A percentile compares a stretch with the other conserved stretches of the same genome.
Evolutionary conservation across 805 yeast genomes (phyloP).

Genomic region (Kodamaea jinghongensis): DNA sequence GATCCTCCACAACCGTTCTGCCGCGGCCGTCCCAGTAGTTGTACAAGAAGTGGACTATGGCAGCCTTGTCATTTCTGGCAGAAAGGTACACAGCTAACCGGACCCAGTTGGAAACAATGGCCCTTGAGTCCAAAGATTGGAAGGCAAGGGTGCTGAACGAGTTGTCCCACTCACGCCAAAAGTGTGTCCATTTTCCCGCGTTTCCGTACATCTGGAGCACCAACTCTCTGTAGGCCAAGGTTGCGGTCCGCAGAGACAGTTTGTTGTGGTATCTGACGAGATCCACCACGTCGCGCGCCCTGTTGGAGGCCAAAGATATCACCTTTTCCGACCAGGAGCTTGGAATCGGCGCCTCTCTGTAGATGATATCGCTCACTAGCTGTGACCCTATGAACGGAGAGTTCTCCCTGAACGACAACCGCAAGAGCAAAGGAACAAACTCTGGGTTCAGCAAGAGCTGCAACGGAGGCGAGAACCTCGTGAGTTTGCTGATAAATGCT

Average conservation of each 20-base stretch:
- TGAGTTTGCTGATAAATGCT: slow-evolving; percentile 24
- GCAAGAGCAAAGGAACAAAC: slow-evolving; percentile 36
- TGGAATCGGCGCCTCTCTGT: slow-evolving; percentile 13
- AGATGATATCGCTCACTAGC: slow-evolving; percentile 24
- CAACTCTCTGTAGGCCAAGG: slow-evolving; percentile 30
- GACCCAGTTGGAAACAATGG: slow-evolving; percentile 23
- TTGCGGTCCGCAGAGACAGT: slow-evolving; percentile 7
- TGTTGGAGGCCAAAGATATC: slow-evolving; percentile 22
- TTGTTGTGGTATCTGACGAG: slow-evolving; percentile 23
- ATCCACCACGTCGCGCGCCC: slow-evolving; percentile 29
- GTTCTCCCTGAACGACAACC: slow-evolving; percentile 21
- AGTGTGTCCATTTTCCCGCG: slow-evolving; percentile 34
- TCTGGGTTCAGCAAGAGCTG: slow-evolving; percentile 11
- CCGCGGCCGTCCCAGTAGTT: slow-evolving; percentile 29
- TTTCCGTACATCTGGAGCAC: slow-evolving; percentile 37
- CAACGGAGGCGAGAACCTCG: slow-evolving; percentile 20
- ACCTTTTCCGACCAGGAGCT: not conserved
- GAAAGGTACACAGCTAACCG: slow-evolving; percentile 34
- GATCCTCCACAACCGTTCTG: slow-evolving; percentile 25
- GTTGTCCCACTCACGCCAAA: slow-evolving; percentile 40
- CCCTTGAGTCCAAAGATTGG: slow-evolving; percentile 3
- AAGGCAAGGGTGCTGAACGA: slow-evolving; percentile 10
- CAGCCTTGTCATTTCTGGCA: slow-evolving; percentile 22
- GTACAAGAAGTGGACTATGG: slow-evolving; percentile 27
- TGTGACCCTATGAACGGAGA: slow-evolving; percentile 21